phyloP scores from a whole-genome alignment of 345 rosid species.

The Pistacia integerrima region DNA sequence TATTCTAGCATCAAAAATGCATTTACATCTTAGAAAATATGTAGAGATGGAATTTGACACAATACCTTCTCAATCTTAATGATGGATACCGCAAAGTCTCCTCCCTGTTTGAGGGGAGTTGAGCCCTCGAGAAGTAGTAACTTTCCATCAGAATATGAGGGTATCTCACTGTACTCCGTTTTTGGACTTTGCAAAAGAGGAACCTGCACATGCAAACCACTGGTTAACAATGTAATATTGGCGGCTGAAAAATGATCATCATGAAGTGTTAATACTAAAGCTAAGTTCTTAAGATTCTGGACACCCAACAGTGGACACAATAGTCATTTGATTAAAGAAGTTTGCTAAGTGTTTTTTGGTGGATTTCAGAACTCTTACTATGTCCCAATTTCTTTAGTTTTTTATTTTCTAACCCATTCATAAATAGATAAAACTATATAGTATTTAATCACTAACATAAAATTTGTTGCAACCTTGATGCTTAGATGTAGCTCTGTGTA shows the following conservation, averaged over 20 bases:
- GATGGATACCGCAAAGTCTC: conserved; percentile 8
- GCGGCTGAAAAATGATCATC: not conserved
- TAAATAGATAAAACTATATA: no score
- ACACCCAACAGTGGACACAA: no score
- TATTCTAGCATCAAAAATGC: not conserved
- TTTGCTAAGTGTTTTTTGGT: no score
- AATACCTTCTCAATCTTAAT: conserved; percentile 25
- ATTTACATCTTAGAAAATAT: not conserved
- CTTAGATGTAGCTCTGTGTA: conserved; percentile 38
- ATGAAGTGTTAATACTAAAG: not conserved
- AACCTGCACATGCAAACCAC: conserved; percentile 23
- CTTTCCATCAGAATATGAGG: conserved; percentile 24
- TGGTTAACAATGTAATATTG: not conserved
- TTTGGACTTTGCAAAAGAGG: conserved; percentile 18
- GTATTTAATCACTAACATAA: not conserved
- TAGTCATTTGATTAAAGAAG: no score
- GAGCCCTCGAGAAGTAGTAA: conserved; percentile 19
- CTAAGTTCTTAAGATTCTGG: no score
- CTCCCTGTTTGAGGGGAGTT: conserved; percentile 9
- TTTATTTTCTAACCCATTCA: no score
- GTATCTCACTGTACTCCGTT: conserved; percentile 14
- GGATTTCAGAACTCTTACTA: no score
- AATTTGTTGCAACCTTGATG: conserved; percentile 28
- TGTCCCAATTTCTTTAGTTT: no score
- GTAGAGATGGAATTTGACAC: not conserved